Evolutionary conservation across 305 asterid genomes (phyloP).

Genomic region (Solanum chacoense): DNA sequence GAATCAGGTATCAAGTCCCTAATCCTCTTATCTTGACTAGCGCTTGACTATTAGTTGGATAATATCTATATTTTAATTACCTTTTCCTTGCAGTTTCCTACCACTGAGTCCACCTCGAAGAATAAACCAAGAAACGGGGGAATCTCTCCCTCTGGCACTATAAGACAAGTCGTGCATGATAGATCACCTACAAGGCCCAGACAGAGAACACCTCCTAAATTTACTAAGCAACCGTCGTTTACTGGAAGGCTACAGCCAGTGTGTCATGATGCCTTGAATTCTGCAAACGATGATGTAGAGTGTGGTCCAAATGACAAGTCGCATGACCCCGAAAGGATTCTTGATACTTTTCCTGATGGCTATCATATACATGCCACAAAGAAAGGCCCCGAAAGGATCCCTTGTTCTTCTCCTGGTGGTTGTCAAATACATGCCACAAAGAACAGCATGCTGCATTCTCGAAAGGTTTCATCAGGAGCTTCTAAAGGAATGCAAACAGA

Average conservation of each 20-base stretch:
- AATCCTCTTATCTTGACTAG: neutral
- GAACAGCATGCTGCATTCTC: slow-evolving; percentile 29
- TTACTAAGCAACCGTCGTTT: slow-evolving; percentile 42
- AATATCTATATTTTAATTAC: slow-evolving; percentile 9
- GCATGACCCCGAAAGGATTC: slow-evolving; percentile 30
- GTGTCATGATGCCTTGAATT: slow-evolving; percentile 28
- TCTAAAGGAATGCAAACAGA: slow-evolving; percentile 46
- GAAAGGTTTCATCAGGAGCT: slow-evolving; percentile 22
- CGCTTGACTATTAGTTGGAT: neutral
- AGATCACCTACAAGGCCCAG: slow-evolving; percentile 38
- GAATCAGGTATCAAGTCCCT: slow-evolving; percentile 50
- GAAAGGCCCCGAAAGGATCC: slow-evolving; percentile 19
- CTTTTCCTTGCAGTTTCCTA: slow-evolving; percentile 39
- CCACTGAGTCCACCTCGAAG: slow-evolving; percentile 54
- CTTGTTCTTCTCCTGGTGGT: slow-evolving; percentile 20
- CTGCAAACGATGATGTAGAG: slow-evolving; percentile 16
- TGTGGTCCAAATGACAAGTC: slow-evolving; percentile 22
- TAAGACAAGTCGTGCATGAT: slow-evolving; percentile 39
- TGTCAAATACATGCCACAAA: slow-evolving; percentile 17
- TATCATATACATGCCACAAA: slow-evolving; percentile 16
- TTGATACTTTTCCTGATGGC: slow-evolving; percentile 19
- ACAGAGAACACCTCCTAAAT: slow-evolving; percentile 58
- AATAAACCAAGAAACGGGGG: slow-evolving; percentile 59
- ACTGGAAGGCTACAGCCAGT: slow-evolving; percentile 35
- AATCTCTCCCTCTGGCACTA: slow-evolving; percentile 44